Evolutionary conservation across 1,139 yeast genomes (phyloP).

Genomic region (Hanseniaspora uvarum): DNA sequence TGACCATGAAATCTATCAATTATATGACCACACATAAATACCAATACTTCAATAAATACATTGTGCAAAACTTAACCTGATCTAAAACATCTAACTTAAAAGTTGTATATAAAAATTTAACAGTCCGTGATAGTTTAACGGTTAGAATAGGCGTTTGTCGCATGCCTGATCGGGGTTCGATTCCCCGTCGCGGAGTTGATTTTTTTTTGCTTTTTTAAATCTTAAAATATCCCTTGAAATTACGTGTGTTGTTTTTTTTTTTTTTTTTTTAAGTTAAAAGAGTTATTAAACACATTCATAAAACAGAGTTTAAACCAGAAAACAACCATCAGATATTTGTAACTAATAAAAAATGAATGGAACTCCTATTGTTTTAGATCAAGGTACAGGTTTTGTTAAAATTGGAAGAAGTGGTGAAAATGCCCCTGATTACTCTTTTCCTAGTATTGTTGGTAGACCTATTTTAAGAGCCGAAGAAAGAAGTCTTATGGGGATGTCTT

Average conservation of each 20-base stretch:
- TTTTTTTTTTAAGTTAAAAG: too few species aligned
- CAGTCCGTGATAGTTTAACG: constrained; percentile 20
- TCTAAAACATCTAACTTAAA: neutral
- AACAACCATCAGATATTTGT: neutral
- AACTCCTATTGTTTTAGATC: constrained; percentile 66
- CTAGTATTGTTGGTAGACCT: constrained; percentile 96
- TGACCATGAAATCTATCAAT: too few species aligned
- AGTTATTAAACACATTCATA: neutral
- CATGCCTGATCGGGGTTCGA: constrained; percentile 20
- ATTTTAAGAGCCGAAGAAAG: constrained; percentile 94
- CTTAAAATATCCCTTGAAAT: neutral
- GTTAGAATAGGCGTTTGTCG: constrained; percentile 20
- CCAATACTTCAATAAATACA: too few species aligned
- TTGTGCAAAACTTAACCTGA: too few species aligned
- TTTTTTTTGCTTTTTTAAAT: neutral
- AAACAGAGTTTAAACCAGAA: neutral
- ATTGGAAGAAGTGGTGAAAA: constrained; percentile 95
- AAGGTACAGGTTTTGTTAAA: constrained; percentile 95
- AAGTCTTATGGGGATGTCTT: constrained; percentile 44
- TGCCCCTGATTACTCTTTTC: constrained; percentile 97
- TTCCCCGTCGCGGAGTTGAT: constrained; percentile 20
- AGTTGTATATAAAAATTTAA: neutral
- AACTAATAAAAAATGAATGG: neutral
- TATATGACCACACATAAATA: too few species aligned
- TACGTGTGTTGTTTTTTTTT: neutral